These are phyloP conservation scores for Nemania bipapillata DNA, from an alignment of 2,329 filamentous ascomycete species.

Conservation along the genomic window DNA sequence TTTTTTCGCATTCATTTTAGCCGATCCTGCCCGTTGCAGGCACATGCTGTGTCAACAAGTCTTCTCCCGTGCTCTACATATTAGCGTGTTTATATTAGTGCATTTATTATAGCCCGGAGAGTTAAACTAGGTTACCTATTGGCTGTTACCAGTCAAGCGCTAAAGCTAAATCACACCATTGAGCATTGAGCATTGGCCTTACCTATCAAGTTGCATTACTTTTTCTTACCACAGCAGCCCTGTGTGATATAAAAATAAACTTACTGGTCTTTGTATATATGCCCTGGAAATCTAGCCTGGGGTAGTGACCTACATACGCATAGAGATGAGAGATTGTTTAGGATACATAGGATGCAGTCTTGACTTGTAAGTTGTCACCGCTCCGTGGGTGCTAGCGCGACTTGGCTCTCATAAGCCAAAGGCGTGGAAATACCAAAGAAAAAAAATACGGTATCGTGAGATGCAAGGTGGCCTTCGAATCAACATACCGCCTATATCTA, in stretches of 20 bases:
- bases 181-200: not conserved
- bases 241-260: not conserved
- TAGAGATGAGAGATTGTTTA: no score
- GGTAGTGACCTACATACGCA: not conserved
- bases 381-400: not conserved
- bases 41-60: not conserved
- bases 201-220: not conserved
- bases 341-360: not conserved
- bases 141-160: not conserved
- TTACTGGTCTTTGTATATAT: not conserved
- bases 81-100: not conserved
- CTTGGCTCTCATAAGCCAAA: not conserved
- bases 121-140: not conserved
- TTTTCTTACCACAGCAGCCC: not conserved
- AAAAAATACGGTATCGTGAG: not conserved
- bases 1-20: not conserved
- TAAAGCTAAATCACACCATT: not conserved
- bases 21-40: not conserved
- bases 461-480: not conserved
- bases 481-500: slow-evolving; percentile 1
- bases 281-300: not conserved
- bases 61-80: not conserved
- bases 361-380: not conserved
- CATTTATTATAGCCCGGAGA: not conserved
- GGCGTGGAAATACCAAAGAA: not conserved